These are phyloP conservation scores for Tylopilus rubrobrunneus DNA, from an alignment of 768 basidiomycete genomes.

Conservation along the genomic window DNA sequence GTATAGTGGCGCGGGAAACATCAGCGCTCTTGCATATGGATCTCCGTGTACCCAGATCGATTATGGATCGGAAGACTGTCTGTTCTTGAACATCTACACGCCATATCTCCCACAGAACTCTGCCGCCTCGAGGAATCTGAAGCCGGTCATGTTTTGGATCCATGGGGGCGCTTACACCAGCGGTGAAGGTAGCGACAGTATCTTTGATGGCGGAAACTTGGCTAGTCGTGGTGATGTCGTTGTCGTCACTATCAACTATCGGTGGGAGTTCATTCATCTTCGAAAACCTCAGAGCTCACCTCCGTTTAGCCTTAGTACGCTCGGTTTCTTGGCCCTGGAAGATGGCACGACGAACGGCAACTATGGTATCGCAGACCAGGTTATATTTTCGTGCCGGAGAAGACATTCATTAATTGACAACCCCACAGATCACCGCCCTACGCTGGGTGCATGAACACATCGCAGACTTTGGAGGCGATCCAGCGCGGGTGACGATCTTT, in stretches of 20 bases:
- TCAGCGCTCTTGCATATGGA: too few relatives aligned
- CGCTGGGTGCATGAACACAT: conserved; percentile 52
- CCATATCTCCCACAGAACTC: conserved; percentile 31
- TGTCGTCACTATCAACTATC: conserved; percentile 36
- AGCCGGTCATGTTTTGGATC: conserved; percentile 49
- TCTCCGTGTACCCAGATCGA: conserved; percentile 30
- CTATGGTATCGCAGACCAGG: conserved; percentile 13
- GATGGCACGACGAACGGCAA: conserved; percentile 10
- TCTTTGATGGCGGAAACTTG: conserved; percentile 43
- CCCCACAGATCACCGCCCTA: conserved; percentile 25
- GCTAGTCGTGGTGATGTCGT: conserved; percentile 43
- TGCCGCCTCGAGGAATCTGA: conserved; percentile 15
- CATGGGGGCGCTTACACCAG: conserved; percentile 46
- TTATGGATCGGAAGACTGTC: conserved; percentile 39
- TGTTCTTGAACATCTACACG: conserved; percentile 47
- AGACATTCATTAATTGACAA: neutral
- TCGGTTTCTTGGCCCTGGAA: conserved; percentile 8
- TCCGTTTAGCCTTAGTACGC: conserved; percentile 4
- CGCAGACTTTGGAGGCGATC: conserved; percentile 55
- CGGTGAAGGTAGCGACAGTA: conserved; percentile 36
- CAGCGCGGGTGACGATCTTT: conserved; percentile 46
- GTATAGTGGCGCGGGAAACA: too few relatives aligned
- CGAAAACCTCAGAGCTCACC: neutral
- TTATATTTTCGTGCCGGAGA: neutral
- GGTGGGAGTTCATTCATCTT: conserved; percentile 6